Conservation (phyloP, 768 basidiomycete species). For the Boletus bicolor region DNA sequence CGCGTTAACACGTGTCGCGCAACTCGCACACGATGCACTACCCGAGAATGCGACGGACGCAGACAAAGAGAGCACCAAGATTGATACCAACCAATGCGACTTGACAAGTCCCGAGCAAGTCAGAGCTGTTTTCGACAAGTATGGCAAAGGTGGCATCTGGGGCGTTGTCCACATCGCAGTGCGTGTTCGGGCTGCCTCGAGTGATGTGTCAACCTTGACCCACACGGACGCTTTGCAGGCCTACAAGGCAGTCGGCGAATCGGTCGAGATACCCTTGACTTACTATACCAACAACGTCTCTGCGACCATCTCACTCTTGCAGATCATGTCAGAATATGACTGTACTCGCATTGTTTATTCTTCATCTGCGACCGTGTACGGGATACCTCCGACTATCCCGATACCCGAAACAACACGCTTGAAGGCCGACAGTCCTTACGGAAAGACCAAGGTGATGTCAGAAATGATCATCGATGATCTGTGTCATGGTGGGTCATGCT, state of each 20-base stretch:
- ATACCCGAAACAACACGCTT: slow-evolving; percentile 91
- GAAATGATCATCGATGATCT: slow-evolving; percentile 89
- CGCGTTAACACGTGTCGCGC: slow-evolving; percentile 70
- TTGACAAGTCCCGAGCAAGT: slow-evolving; percentile 71
- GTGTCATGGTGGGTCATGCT: slow-evolving; percentile 57
- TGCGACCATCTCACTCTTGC: slow-evolving; percentile 81
- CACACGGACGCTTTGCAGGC: slow-evolving; percentile 49
- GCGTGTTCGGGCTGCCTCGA: slow-evolving; percentile 30
- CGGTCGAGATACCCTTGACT: slow-evolving; percentile 84
- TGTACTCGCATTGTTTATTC: slow-evolving; percentile 93
- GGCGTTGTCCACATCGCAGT: slow-evolving; percentile 96
- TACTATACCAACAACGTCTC: slow-evolving; percentile 95
- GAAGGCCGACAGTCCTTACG: slow-evolving; percentile 89
- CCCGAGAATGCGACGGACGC: slow-evolving; percentile 59
- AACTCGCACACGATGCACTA: slow-evolving; percentile 75
- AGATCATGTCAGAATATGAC: slow-evolving; percentile 81
- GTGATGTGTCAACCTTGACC: neutral
- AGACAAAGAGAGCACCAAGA: slow-evolving; percentile 68
- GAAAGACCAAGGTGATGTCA: slow-evolving; percentile 93
- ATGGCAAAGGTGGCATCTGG: slow-evolving; percentile 90
- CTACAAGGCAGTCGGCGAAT: slow-evolving; percentile 97
- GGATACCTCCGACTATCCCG: slow-evolving; percentile 86
- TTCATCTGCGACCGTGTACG: slow-evolving; percentile 97
- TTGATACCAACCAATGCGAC: slow-evolving; percentile 71
- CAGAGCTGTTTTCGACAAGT: slow-evolving; percentile 74